Percentiles rank a stretch among this genome's conserved stretches.
Evolutionary conservation across 1,284 basidiomycete species (phyloP).

Genomic region (Naganishia sp.): DNA sequence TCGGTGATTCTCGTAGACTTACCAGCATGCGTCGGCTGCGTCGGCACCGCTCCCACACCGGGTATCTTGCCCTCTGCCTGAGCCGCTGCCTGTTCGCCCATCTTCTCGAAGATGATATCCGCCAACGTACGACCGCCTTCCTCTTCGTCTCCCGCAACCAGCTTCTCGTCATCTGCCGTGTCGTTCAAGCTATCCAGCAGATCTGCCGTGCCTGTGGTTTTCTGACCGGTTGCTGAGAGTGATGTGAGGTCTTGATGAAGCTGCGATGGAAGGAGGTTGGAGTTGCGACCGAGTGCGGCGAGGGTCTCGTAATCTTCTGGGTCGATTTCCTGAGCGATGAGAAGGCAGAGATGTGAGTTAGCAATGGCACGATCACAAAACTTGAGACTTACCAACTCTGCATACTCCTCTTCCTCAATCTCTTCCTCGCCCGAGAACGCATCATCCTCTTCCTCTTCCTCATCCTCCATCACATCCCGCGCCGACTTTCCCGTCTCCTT

Average conservation of each 20-base stretch:
- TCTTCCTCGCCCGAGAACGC: conserved; percentile 39
- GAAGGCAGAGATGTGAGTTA: not conserved
- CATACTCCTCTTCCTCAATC: conserved; percentile 58
- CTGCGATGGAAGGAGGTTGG: conserved; percentile 23
- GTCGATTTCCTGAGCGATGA: conserved; percentile 73
- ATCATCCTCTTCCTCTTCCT: conserved; percentile 44
- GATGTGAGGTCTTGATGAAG: conserved; percentile 26
- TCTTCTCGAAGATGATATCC: conserved; percentile 92
- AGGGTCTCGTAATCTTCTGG: conserved; percentile 79
- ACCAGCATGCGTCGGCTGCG: conserved; percentile 32
- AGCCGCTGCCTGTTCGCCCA: conserved; percentile 59
- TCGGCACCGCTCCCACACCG: conserved; percentile 35
- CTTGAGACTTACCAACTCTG: conserved; percentile 55
- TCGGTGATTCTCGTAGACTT: not conserved
- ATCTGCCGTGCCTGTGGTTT: conserved; percentile 11
- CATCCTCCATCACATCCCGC: conserved; percentile 45
- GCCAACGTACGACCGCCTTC: conserved; percentile 81
- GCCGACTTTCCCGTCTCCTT: conserved; percentile 28
- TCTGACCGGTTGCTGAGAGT: conserved; percentile 27
- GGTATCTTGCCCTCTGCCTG: conserved; percentile 54
- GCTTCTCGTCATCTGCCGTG: conserved; percentile 24
- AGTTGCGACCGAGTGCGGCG: conserved; percentile 64
- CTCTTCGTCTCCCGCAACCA: conserved; percentile 29
- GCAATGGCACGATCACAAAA: not conserved
- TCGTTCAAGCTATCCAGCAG: conserved; percentile 25